These are phyloP conservation scores for Paramecium pentaurelia DNA, from an alignment of 73 alveolate species.

Conservation along the genomic window DNA sequence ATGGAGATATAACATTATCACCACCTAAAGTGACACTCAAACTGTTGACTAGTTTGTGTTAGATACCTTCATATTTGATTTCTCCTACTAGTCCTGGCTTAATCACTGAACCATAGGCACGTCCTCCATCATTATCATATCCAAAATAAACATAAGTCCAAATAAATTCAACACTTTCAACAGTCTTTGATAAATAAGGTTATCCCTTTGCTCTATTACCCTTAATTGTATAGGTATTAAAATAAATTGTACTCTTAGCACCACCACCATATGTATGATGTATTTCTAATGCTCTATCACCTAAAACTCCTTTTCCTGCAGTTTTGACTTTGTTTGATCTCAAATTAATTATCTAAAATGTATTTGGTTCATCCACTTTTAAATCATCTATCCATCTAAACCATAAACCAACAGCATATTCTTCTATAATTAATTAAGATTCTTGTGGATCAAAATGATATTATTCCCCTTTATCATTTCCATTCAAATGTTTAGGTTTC, in stretches of 20 bases:
- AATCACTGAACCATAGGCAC: slow-evolving; percentile 30
- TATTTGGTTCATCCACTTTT: slow-evolving; percentile 16
- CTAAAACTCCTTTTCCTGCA: slow-evolving; percentile 45
- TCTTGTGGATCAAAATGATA: background rate
- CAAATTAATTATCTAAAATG: slow-evolving; percentile 20
- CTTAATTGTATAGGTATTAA: background rate
- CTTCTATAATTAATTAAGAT: slow-evolving; percentile 7
- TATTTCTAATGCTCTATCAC: slow-evolving; percentile 44
- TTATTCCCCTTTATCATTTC: slow-evolving; percentile 14
- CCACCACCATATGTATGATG: slow-evolving; percentile 40
- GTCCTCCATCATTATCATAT: slow-evolving; percentile 40
- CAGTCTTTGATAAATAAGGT: background rate
- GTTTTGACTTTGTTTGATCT: background rate
- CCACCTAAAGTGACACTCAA: slow-evolving; percentile 21
- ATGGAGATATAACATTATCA: slow-evolving; percentile 25
- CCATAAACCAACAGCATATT: slow-evolving; percentile 27
- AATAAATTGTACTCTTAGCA: background rate
- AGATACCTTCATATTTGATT: background rate
- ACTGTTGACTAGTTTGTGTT: background rate
- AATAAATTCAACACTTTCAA: background rate
- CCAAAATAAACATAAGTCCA: slow-evolving; percentile 41
- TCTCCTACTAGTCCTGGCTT: slow-evolving; percentile 26
- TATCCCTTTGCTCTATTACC: slow-evolving; percentile 18
- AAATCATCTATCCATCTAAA: slow-evolving; percentile 44
- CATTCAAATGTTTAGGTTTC: background rate